Evolutionary conservation across 2,329 filamentous ascomycete genomes (phyloP).

Genomic region (Tolypocladium cylindrosporum): DNA sequence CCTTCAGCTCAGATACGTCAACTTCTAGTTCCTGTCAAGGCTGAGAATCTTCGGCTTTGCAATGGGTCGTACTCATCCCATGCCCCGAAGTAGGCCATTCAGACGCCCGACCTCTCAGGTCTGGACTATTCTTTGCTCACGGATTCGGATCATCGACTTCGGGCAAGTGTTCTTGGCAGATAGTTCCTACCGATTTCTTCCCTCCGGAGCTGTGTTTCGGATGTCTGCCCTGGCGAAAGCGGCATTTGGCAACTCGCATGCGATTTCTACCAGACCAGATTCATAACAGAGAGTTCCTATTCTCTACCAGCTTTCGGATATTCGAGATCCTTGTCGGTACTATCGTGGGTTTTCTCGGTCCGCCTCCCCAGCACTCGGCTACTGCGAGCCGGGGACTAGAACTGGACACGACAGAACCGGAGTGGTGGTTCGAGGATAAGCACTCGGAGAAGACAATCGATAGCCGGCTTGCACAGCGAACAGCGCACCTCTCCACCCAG

Average conservation of each 20-base stretch:
- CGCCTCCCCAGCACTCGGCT: conserved; percentile 2
- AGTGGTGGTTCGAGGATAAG: conserved; percentile 3
- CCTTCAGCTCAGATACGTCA: not conserved
- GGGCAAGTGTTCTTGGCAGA: conserved; percentile 4
- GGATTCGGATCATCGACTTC: conserved; percentile 3
- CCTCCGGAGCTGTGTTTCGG: conserved; percentile 5
- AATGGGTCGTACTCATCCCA: not conserved
- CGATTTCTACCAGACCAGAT: conserved; percentile 1
- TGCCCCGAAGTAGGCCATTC: conserved; percentile 3
- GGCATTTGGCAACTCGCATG: conserved; percentile 4
- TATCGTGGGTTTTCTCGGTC: not conserved
- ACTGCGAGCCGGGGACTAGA: not conserved
- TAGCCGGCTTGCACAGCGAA: not conserved
- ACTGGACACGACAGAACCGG: not conserved
- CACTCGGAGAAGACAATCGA: not conserved
- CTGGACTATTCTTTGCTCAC: conserved; percentile 2
- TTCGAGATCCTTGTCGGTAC: conserved; percentile 4
- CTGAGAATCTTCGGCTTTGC: not conserved
- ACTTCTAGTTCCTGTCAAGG: conserved; percentile 1
- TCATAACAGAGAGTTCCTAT: not conserved
- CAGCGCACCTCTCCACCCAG: conserved; percentile 1
- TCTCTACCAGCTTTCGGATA: conserved; percentile 1
- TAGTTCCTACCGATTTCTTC: conserved; percentile 4
- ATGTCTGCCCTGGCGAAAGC: conserved; percentile 3
- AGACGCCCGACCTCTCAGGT: not conserved